phyloP scores from a whole-genome alignment of 306 rosid species.

The Styphnolobium japonicum region DNA sequence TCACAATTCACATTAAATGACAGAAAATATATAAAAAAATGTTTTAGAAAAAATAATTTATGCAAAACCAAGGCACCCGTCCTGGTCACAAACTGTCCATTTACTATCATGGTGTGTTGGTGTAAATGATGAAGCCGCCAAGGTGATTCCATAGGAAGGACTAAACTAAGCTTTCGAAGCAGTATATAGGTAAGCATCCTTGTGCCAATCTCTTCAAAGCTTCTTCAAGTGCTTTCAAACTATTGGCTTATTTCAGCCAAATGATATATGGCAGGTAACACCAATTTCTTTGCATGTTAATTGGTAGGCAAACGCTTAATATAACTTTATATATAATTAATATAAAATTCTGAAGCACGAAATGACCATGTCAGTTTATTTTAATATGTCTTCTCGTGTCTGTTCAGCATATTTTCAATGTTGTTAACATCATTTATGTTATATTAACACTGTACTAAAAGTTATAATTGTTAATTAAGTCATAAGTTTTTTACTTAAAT shows the following conservation, averaged over 20 bases:
- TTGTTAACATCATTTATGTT: background rate
- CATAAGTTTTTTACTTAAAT: too few relatives aligned
- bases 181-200: background rate
- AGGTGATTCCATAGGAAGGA: background rate
- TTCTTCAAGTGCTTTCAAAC: conserved; percentile 21
- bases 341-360: too few relatives aligned
- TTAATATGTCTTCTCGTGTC: too few relatives aligned
- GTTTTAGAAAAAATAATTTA: too few relatives aligned
- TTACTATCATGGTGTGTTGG: background rate
- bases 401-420: background rate
- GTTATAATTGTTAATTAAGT: too few relatives aligned
- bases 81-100: background rate
- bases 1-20: too few relatives aligned
- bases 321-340: too few relatives aligned
- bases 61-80: background rate
- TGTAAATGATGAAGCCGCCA: background rate
- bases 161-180: background rate
- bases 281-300: background rate
- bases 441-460: too few relatives aligned
- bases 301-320: background rate
- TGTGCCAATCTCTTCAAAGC: background rate
- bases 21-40: too few relatives aligned
- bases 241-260: background rate
- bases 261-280: background rate
- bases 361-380: too few relatives aligned